phyloP scores from a whole-genome alignment of 805 yeast genomes.

The Yarrowia bubula region DNA sequence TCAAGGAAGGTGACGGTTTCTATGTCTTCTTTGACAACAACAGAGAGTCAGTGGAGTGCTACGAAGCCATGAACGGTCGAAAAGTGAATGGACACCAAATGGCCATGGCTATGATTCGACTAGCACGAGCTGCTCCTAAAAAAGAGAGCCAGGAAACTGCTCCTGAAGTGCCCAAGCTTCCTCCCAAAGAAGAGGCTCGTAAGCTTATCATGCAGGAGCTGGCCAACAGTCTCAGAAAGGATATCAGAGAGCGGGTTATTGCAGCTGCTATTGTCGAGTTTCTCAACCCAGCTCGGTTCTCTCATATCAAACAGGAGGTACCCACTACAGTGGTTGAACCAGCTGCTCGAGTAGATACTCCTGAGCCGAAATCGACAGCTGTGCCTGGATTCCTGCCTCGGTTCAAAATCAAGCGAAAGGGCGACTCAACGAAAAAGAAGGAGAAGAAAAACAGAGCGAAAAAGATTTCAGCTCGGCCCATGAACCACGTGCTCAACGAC shows the following conservation, averaged over 20 bases:
- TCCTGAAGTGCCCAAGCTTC: background rate
- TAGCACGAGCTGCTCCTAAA: background rate
- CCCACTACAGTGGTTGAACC: background rate
- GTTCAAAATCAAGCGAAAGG: slow-evolving; percentile 33
- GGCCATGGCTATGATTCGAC: slow-evolving; percentile 51
- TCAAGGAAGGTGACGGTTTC: slow-evolving; percentile 63
- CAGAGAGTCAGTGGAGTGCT: slow-evolving; percentile 59
- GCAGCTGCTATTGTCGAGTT: slow-evolving; percentile 66
- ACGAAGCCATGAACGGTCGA: slow-evolving; percentile 58
- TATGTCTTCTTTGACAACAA: slow-evolving; percentile 65
- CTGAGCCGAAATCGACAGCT: background rate
- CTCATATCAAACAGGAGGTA: slow-evolving; percentile 6
- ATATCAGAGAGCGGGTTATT: slow-evolving; percentile 68
- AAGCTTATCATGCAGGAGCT: slow-evolving; percentile 61
- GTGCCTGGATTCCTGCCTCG: slow-evolving; percentile 5
- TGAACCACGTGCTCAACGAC: slow-evolving; percentile 37
- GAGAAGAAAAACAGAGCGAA: slow-evolving; percentile 24
- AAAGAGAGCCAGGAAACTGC: background rate
- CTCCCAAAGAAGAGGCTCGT: slow-evolving; percentile 57
- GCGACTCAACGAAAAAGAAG: slow-evolving; percentile 24
- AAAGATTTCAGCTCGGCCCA: slow-evolving; percentile 33
- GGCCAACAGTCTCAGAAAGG: slow-evolving; percentile 60
- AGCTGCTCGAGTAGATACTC: slow-evolving; percentile 22
- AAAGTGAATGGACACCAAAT: slow-evolving; percentile 49
- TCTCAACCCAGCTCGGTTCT: slow-evolving; percentile 48